Evolutionary conservation across 345 rosid species (phyloP).

Genomic region (Melastoma malabathricum): DNA sequence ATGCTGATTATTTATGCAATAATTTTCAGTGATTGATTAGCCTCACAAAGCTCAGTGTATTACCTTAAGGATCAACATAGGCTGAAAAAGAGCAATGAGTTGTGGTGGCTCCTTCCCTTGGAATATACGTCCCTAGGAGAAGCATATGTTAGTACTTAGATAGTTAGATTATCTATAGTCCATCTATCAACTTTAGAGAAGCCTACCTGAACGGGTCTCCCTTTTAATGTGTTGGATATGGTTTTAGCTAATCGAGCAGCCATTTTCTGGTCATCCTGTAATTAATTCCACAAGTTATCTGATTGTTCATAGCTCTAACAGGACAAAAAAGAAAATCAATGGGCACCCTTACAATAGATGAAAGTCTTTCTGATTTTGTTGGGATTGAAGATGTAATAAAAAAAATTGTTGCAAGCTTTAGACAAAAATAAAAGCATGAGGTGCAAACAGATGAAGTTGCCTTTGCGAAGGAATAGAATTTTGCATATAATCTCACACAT

Average conservation of each 20-base stretch:
- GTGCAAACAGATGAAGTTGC: too few relatives aligned
- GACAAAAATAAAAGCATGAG: too few relatives aligned
- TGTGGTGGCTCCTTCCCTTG: slow-evolving; percentile 98
- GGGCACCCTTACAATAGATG: too few relatives aligned
- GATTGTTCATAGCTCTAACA: too few relatives aligned
- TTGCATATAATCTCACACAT: too few relatives aligned
- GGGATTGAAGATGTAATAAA: too few relatives aligned
- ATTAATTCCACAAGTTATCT: not conserved
- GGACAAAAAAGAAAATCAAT: too few relatives aligned
- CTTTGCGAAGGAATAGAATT: too few relatives aligned
- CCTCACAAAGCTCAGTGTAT: slow-evolving; percentile 1
- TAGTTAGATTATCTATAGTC: not conserved
- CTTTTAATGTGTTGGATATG: slow-evolving; percentile 73
- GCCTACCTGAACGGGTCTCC: slow-evolving; percentile 88
- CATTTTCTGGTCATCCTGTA: slow-evolving; percentile 85
- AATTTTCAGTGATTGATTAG: not conserved
- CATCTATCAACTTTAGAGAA: slow-evolving; percentile 2
- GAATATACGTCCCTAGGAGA: slow-evolving; percentile 61
- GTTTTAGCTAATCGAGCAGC: slow-evolving; percentile 62
- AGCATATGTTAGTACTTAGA: not conserved
- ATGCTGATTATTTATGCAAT: not conserved
- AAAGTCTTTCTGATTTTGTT: too few relatives aligned
- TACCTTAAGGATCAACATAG: slow-evolving; percentile 91
- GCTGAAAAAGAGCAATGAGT: slow-evolving; percentile 79
- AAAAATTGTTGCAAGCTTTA: too few relatives aligned